Conservation (phyloP, 2,329 filamentous ascomycete genomes). For the Anthostomella pinea region DNA sequence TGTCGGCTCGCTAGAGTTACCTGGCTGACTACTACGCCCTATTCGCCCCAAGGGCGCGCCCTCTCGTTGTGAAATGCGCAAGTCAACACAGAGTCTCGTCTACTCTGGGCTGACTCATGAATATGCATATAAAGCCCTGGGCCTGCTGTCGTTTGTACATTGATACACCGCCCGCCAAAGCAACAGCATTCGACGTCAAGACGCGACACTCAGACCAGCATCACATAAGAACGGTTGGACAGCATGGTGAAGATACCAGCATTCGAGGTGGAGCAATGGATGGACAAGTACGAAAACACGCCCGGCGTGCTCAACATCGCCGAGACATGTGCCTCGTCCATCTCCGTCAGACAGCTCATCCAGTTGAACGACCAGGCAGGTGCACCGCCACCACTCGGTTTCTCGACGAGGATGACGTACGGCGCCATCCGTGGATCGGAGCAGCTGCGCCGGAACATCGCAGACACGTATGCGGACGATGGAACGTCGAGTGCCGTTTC, state of each 20-base stretch:
- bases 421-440: constrained; percentile 69
- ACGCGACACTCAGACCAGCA: background rate
- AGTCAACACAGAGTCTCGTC: too few relatives aligned
- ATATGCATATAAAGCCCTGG: too few relatives aligned
- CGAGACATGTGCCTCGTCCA: constrained; percentile 74
- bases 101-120: too few relatives aligned
- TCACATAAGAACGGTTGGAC: background rate
- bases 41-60: too few relatives aligned
- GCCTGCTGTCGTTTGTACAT: too few relatives aligned
- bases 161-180: too few relatives aligned
- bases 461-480: constrained; percentile 62
- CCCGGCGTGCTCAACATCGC: constrained; percentile 66
- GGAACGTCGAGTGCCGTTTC: constrained; percentile 18
- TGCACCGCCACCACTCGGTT: constrained; percentile 41
- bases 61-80: too few relatives aligned
- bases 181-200: too few relatives aligned
- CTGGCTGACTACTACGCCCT: too few relatives aligned
- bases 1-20: too few relatives aligned
- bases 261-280: constrained; percentile 73
- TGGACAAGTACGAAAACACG: constrained; percentile 58
- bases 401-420: constrained; percentile 65
- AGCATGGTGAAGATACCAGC: constrained; percentile 57
- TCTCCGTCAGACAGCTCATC: constrained; percentile 67
- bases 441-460: constrained; percentile 61
- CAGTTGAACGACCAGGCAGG: constrained; percentile 55